Evolutionary conservation across 1,284 basidiomycete genomes (phyloP).

Genomic region (Ustilago trichophora): DNA sequence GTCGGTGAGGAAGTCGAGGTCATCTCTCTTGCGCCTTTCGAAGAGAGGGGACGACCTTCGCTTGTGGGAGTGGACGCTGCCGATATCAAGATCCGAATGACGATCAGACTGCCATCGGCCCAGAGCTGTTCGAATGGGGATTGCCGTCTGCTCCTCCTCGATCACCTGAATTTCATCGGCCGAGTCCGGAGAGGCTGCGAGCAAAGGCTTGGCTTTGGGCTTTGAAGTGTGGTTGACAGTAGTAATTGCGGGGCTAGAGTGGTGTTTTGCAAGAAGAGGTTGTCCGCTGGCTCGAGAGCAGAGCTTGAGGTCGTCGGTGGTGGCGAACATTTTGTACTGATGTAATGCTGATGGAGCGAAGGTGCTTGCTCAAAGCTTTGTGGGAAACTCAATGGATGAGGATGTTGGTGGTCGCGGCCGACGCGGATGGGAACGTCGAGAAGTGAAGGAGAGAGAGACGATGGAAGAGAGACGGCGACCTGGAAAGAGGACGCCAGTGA

Average conservation of each 20-base stretch:
- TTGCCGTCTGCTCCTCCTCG: constrained; percentile 24
- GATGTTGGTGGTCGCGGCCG: too few species aligned
- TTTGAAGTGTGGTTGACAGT: too few species aligned
- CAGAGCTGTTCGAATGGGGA: constrained; percentile 18
- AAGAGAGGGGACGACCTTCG: constrained; percentile 18
- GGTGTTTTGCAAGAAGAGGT: neutral
- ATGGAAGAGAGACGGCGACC: too few species aligned
- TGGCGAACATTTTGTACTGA: constrained; percentile 12
- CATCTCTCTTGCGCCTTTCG: constrained; percentile 21
- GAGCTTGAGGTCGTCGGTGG: constrained; percentile 15
- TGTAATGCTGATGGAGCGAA: neutral
- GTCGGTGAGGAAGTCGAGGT: constrained; percentile 26
- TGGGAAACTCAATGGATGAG: too few species aligned
- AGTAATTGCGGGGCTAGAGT: too few species aligned
- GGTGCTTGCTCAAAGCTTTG: too few species aligned
- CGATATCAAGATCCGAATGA: constrained; percentile 29
- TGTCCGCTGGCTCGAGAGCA: neutral
- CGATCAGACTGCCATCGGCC: constrained; percentile 12
- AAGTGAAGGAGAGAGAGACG: too few species aligned
- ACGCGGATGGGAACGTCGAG: too few species aligned
- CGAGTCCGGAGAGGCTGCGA: constrained; percentile 4
- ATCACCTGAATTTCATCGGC: constrained; percentile 40
- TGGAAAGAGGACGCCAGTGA: too few species aligned
- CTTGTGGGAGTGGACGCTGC: constrained; percentile 23
- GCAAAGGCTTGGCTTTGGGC: too few species aligned